These are phyloP conservation scores for Sporothrix euskadiensis DNA, from an alignment of 2,329 filamentous ascomycete species.

Conservation along the genomic window DNA sequence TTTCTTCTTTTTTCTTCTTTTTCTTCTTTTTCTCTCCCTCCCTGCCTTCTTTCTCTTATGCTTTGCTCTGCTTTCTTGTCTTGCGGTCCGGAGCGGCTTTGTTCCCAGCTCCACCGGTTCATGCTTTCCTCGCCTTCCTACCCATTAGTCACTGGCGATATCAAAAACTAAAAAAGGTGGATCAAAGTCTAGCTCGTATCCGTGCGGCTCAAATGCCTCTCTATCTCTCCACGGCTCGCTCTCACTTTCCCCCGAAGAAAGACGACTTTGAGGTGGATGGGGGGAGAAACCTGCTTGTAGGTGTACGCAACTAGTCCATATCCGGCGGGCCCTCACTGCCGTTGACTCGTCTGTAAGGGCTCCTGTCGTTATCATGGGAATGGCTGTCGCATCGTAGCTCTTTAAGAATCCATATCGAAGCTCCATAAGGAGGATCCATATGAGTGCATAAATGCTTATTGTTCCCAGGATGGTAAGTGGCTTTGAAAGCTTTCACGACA, in stretches of 20 bases:
- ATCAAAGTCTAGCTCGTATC: not conserved
- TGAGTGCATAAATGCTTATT: not conserved
- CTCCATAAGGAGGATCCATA: not conserved
- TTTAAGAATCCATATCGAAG: not conserved
- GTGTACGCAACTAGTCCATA: not conserved
- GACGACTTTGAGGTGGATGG: not conserved
- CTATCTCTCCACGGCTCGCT: not conserved
- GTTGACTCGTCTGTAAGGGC: not conserved
- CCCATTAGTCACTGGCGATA: not conserved
- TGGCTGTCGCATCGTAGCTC: not conserved
- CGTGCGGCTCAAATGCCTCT: not conserved
- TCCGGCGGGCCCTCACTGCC: not conserved
- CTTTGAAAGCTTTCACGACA: not conserved
- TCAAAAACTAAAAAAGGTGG: not conserved
- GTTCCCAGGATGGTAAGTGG: not conserved
- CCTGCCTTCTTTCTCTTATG: not conserved
- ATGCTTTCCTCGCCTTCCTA: not conserved
- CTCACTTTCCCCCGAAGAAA: not conserved
- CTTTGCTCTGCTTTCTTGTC: not conserved
- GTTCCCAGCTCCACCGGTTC: not conserved
- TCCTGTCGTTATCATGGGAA: not conserved
- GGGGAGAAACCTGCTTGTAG: not conserved
- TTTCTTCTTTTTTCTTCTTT: not conserved
- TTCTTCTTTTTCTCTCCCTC: not conserved
- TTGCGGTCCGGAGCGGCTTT: not conserved